phyloP scores from a whole-genome alignment of 108 stramenopile species.

The Fistulifera solaris region DNA sequence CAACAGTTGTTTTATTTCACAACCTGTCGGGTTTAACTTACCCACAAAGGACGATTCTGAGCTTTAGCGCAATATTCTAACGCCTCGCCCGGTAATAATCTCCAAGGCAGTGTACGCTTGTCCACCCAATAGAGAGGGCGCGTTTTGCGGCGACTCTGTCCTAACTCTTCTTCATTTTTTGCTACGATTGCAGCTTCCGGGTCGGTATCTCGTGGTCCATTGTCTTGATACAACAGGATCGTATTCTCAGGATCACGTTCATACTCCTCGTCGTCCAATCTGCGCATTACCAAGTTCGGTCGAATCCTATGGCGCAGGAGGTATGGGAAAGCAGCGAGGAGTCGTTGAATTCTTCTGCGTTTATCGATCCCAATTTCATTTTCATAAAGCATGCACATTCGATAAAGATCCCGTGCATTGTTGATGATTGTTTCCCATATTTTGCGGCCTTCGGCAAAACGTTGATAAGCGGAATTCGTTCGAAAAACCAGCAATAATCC shows the following conservation, averaged over 20 bases:
- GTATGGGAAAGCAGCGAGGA: slow-evolving; percentile 80
- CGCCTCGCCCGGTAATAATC: slow-evolving; percentile 52
- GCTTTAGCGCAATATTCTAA: slow-evolving; percentile 67
- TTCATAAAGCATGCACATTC: slow-evolving; percentile 77
- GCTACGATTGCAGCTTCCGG: slow-evolving; percentile 36
- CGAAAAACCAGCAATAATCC: slow-evolving; percentile 85
- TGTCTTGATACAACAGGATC: slow-evolving; percentile 65
- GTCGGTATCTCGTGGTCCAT: slow-evolving; percentile 22
- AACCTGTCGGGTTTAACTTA: no score
- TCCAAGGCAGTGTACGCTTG: slow-evolving; percentile 75
- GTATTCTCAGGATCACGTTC: slow-evolving; percentile 69
- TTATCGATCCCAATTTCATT: slow-evolving; percentile 61
- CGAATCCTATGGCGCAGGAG: slow-evolving; percentile 72
- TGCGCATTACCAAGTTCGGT: slow-evolving; percentile 56
- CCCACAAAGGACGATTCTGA: slow-evolving; percentile 61
- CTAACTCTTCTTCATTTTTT: slow-evolving; percentile 53
- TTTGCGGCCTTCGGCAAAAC: slow-evolving; percentile 87
- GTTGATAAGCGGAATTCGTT: slow-evolving; percentile 84
- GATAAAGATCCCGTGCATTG: slow-evolving; percentile 64
- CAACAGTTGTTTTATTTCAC: no score
- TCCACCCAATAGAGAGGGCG: slow-evolving; percentile 79
- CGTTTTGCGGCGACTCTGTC: slow-evolving; percentile 46
- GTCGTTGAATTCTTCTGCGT: slow-evolving; percentile 47
- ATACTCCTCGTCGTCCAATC: slow-evolving; percentile 47
- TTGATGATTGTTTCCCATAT: slow-evolving; percentile 71